These are phyloP conservation scores for Macaranga tanarius DNA, from an alignment of 441 rosid genomes.

Conservation along the genomic window DNA sequence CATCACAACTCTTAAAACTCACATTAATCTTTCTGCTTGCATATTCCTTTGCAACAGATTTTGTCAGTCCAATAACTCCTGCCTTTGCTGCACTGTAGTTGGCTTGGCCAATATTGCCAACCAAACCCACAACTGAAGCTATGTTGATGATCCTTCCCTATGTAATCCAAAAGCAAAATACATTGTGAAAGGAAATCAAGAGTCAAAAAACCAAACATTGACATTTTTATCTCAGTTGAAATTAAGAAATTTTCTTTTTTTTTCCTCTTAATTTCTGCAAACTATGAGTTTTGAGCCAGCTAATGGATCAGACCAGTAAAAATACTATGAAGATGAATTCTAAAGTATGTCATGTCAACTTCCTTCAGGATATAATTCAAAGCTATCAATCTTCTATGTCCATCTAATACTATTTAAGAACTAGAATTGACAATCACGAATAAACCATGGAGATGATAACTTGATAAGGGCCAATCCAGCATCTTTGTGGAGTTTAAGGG, in stretches of 20 bases:
- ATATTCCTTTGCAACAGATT: constrained; percentile 77
- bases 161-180: constrained; percentile 18
- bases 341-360: not conserved
- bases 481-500: not conserved
- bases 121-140: constrained; percentile 85
- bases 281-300: not conserved
- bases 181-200: not conserved
- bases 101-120: constrained; percentile 91
- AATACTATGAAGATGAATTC: not conserved
- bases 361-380: not conserved
- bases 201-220: not conserved
- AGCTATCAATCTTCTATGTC: not conserved
- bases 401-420: not conserved
- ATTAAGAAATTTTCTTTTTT: too few relatives aligned
- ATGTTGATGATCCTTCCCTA: constrained; percentile 87
- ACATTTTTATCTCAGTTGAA: not conserved
- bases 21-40: constrained; percentile 85
- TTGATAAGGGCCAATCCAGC: not conserved
- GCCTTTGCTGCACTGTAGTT: constrained; percentile 96
- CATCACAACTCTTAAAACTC: constrained; percentile 25
- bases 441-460: not conserved
- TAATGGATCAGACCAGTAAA: not conserved
- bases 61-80: constrained; percentile 90
- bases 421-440: not conserved
- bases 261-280: not conserved